A percentile compares a stretch with the other conserved stretches of the same genome.
Conservation (phyloP, 2,329 filamentous ascomycete genomes). For the Drechslerella stenobrocha region DNA sequence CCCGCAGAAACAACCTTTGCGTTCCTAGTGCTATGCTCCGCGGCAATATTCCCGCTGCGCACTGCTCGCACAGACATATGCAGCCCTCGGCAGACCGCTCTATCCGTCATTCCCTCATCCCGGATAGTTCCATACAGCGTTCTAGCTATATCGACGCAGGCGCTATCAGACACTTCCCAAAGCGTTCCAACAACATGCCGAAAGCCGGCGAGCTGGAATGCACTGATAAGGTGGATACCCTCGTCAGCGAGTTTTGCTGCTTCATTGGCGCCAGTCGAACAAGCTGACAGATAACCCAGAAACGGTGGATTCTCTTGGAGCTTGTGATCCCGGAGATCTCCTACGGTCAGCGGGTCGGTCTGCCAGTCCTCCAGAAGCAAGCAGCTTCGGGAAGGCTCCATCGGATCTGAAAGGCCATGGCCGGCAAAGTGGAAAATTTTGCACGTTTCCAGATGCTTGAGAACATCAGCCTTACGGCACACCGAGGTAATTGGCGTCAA, state of each 20-base stretch:
- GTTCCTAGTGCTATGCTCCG: too few species aligned
- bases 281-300: constrained; percentile 16
- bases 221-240: constrained; percentile 55
- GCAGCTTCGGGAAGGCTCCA: constrained; percentile 54
- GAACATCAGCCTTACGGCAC: neutral
- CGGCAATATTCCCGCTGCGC: neutral
- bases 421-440: constrained; percentile 56
- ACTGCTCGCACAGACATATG: constrained; percentile 3
- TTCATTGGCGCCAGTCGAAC: constrained; percentile 5
- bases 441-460: neutral
- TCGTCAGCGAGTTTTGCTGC: constrained; percentile 54
- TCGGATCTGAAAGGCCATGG: constrained; percentile 53
- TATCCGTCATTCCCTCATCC: constrained; percentile 14
- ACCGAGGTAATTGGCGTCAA: neutral
- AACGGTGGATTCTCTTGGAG: constrained; percentile 11
- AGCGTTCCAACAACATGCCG: constrained; percentile 57
- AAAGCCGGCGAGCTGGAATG: constrained; percentile 57
- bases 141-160: constrained; percentile 54
- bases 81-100: neutral
- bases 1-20: too few species aligned
- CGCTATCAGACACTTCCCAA: constrained; percentile 56
- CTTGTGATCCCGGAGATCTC: neutral
- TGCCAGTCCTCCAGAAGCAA: constrained; percentile 51
- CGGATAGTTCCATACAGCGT: constrained; percentile 51
- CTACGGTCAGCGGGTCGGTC: constrained; percentile 1